Percentiles rank a stretch among this genome's conserved stretches.
Evolutionary conservation across 2,329 filamentous ascomycete species (phyloP).

Genomic region (Colletotrichum noveboracense): DNA sequence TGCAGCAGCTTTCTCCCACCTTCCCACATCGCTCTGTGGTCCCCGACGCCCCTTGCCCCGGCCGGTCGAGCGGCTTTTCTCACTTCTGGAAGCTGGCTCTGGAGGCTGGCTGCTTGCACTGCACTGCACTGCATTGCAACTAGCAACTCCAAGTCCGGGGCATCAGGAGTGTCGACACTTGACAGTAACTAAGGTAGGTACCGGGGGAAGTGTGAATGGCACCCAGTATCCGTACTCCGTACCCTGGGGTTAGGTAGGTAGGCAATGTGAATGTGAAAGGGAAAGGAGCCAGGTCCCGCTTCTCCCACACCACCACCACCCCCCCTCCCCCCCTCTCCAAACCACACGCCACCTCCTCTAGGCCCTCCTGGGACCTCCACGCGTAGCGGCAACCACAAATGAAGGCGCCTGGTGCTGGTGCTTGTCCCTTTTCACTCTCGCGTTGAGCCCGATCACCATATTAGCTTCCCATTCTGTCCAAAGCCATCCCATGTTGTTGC

Average conservation of each 20-base stretch:
- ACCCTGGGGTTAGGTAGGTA: not conserved
- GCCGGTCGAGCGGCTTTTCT: not conserved
- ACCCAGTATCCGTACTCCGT: not conserved
- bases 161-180: not conserved
- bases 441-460: slow-evolving; percentile 16
- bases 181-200: not conserved
- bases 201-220: not conserved
- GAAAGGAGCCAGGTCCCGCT: not conserved
- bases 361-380: not conserved
- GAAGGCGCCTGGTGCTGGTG: slow-evolving; percentile 5
- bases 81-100: not conserved
- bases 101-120: not conserved
- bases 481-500: slow-evolving; percentile 4
- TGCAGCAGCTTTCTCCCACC: not conserved
- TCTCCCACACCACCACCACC: not conserved
- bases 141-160: not conserved
- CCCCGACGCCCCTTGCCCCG: not conserved
- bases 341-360: not conserved
- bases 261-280: not conserved
- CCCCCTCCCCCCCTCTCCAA: not conserved
- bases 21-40: not conserved
- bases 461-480: slow-evolving; percentile 18
- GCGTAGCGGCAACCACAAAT: slow-evolving; percentile 14
- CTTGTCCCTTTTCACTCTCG: slow-evolving; percentile 18
- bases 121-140: not conserved